Evolutionary conservation across 2,329 filamentous ascomycete genomes (phyloP), one percentile per base, ranked within the genome.

Genomic region (Colletotrichum plurivorum): DNA sequence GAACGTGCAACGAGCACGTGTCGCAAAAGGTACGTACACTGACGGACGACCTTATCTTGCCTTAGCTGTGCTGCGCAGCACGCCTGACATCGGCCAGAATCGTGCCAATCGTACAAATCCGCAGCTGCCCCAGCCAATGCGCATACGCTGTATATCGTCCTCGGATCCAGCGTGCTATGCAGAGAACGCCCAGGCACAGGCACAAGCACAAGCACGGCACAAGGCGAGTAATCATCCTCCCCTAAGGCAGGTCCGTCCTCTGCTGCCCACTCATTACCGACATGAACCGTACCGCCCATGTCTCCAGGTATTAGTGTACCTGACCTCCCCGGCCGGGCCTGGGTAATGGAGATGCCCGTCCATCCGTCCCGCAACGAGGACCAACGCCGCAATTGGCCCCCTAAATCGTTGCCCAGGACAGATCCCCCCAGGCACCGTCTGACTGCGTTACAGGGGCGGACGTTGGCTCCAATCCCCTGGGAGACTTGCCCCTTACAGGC

Each of bases 1-100:
- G 18, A 65, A 67, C 64, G 66, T 65, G 66, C 66, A 59, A 51
- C 15, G 66, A 65, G 66, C 66, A 66, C 62, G 66, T 69, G 66
- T 43, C 27, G 51, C 0, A 5, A 3, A 0, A 39, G 56, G 10
- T 61, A 66, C 56, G 49, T 66, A 62, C 48, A 46, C 8, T 5
- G 9, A 7, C 27, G 20, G 9, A 7, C 27, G 20, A 45, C 55
- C 49, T 54, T 48, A 49, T 46, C 43, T 60, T 45, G 10, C 66
- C 4, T 66, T 60, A 56, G 64, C 58, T 56, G 59, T 59, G 56
- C 66, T 66, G 54, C 66, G 66, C 62, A 59, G 54, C 48, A 58
- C 18, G 10, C 12, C 46, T 41, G 20, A 43, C 49, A 55, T 54
- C 55, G 62, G n/a, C 13, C n/a, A 60, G 10, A 49, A 55, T 56